These are phyloP conservation scores for Lichtheimia ramosa DNA, from an alignment of 371 early-diverging fungal genomes.

Conservation along the genomic window DNA sequence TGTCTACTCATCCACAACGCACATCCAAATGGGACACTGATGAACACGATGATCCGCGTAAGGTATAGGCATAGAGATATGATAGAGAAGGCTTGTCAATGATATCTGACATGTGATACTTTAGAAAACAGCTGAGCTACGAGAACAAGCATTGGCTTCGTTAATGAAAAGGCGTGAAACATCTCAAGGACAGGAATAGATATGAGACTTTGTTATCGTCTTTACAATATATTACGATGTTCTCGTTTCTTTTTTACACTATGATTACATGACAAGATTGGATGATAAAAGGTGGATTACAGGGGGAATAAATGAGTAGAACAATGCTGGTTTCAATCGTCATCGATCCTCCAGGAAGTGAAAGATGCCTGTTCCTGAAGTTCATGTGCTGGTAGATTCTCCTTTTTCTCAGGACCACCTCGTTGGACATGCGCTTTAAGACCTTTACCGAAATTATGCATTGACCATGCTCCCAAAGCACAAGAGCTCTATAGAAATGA, in stretches of 20 bases:
- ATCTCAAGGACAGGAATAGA: not conserved
- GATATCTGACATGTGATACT: not conserved
- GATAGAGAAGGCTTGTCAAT: no score
- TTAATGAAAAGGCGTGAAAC: constrained; percentile 16
- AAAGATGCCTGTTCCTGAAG: constrained; percentile 15
- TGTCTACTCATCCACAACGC: no score
- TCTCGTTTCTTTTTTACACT: no score
- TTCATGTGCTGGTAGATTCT: constrained; percentile 17
- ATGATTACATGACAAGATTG: not conserved
- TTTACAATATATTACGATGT: not conserved
- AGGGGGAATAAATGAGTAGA: not conserved
- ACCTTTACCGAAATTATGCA: constrained; percentile 41
- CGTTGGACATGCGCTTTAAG: constrained; percentile 45
- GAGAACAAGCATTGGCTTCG: constrained; percentile 20
- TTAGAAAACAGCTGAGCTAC: constrained; percentile 14
- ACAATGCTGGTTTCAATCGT: constrained; percentile 20
- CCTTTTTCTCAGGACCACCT: constrained; percentile 29
- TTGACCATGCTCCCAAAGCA: constrained; percentile 24
- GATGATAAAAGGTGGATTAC: not conserved
- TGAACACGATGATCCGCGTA: no score
- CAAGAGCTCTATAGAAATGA: not conserved
- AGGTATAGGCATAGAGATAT: no score
- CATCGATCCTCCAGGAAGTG: constrained; percentile 40
- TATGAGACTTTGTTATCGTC: not conserved
- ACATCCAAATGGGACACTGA: no score